A percentile compares a stretch with the other conserved stretches of the same genome.
Conservation (phyloP, 345 rosid species). For the Excoecaria agallocha region DNA sequence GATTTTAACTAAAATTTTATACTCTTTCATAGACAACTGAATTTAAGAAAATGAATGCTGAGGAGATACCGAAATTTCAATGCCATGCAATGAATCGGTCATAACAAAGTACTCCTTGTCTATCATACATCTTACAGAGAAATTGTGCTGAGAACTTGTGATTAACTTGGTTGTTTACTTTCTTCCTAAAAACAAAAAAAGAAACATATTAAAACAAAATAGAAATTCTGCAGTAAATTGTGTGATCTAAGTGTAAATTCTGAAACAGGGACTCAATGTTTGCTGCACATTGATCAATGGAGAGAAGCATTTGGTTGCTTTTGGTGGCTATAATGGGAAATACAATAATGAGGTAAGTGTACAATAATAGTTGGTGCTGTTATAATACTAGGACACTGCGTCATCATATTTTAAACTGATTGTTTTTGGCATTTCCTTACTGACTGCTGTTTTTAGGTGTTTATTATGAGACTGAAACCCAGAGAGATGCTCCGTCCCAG, state of each 20-base stretch:
- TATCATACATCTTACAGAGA: not conserved
- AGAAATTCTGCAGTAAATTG: not conserved
- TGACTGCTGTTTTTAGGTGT: conserved; percentile 48
- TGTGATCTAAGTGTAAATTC: conserved; percentile 9
- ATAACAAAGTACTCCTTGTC: too few relatives aligned
- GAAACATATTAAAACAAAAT: not conserved
- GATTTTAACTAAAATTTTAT: not conserved
- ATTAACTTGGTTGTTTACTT: conserved; percentile 3
- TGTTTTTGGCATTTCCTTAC: conserved; percentile 7
- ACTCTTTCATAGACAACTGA: not conserved
- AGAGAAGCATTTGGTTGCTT: conserved; percentile 76
- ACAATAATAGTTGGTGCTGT: not conserved
- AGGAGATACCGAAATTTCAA: not conserved
- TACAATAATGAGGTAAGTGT: conserved; percentile 79
- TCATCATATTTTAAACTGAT: not conserved
- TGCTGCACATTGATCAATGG: conserved; percentile 63
- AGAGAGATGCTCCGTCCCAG: conserved; percentile 58
- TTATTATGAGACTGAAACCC: conserved; percentile 74
- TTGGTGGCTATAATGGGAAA: conserved; percentile 97
- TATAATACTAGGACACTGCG: conserved; percentile 1
- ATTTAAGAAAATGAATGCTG: not conserved
- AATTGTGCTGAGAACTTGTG: not conserved
- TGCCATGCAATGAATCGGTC: not conserved
- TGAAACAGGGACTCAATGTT: conserved; percentile 82
- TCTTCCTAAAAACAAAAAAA: not conserved